Evolutionary conservation across 2,329 filamentous ascomycete genomes (phyloP).

Genomic region (Pseudogymnoascus sp.): DNA sequence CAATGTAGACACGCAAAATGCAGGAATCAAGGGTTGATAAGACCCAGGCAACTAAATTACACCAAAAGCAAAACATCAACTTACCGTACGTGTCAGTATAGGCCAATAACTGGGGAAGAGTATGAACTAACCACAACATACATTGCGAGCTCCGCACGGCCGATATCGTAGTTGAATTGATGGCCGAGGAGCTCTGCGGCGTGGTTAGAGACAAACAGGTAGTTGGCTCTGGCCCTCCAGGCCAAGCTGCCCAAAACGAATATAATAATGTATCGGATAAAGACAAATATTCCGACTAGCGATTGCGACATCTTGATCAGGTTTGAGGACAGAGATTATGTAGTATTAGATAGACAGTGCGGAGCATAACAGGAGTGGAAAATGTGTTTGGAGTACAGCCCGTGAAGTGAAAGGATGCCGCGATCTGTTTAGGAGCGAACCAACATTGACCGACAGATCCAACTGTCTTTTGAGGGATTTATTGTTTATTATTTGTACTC

Average conservation of each 20-base stretch:
- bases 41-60: background rate
- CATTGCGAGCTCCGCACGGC: background rate
- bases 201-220: background rate
- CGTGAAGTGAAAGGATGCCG: background rate
- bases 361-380: background rate
- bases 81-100: background rate
- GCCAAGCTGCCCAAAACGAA: background rate
- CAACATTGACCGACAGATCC: background rate
- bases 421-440: background rate
- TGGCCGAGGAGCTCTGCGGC: background rate
- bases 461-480: background rate
- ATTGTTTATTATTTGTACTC: background rate
- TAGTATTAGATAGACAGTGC: background rate
- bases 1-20: background rate
- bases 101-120: background rate
- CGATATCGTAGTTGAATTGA: background rate
- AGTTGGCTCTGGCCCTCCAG: background rate
- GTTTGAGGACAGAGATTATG: background rate
- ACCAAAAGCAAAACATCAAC: background rate
- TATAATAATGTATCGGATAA: background rate
- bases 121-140: background rate
- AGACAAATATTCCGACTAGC: background rate
- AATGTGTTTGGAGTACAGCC: background rate
- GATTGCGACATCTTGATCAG: background rate
- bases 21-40: background rate